A percentile compares a stretch with the other conserved stretches of the same genome.
phyloP scores from a whole-genome alignment of 2,329 filamentous ascomycete genomes.

The Trichoderma sp. region DNA sequence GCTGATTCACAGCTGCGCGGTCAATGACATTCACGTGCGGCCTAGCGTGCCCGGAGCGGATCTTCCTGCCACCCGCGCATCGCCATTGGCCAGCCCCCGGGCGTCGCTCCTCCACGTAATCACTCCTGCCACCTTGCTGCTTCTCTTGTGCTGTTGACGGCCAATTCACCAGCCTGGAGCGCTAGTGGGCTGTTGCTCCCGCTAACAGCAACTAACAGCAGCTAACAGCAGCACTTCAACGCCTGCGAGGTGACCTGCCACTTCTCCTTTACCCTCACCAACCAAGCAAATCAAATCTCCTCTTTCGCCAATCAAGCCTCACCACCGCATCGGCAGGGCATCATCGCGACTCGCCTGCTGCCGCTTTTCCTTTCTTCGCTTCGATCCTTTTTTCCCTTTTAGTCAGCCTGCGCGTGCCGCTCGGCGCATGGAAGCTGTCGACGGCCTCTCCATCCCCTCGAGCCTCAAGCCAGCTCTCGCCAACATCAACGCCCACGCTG shows the following conservation, averaged over 20 bases:
- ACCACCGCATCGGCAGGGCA: slow-evolving; percentile 30
- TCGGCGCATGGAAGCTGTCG: slow-evolving; percentile 40
- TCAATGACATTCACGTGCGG: slow-evolving; percentile 18
- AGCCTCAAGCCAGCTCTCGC: slow-evolving; percentile 20
- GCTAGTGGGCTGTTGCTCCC: slow-evolving; percentile 17
- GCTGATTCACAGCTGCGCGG: slow-evolving; percentile 3
- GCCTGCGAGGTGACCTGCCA: slow-evolving; percentile 29
- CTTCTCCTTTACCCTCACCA: slow-evolving; percentile 24
- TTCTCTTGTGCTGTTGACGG: not conserved
- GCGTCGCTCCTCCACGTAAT: slow-evolving; percentile 19
- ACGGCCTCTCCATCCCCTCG: slow-evolving; percentile 25
- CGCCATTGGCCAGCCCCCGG: slow-evolving; percentile 22
- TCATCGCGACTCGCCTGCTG: slow-evolving; percentile 24
- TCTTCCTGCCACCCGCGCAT: slow-evolving; percentile 21
- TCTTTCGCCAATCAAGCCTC: slow-evolving; percentile 19
- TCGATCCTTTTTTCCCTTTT: slow-evolving; percentile 21
- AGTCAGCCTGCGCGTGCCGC: slow-evolving; percentile 27
- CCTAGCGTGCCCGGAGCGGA: slow-evolving; percentile 23
- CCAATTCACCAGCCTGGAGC: not conserved
- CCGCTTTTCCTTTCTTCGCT: slow-evolving; percentile 11
- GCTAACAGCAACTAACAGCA: not conserved
- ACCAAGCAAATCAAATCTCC: slow-evolving; percentile 20
- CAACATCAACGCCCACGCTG: slow-evolving; percentile 19
- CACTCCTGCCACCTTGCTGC: slow-evolving; percentile 10
- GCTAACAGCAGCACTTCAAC: not conserved